These are phyloP conservation scores for Kazachstania sp. DNA, from an alignment of 1,139 yeast genomes.

Conservation along the genomic window DNA sequence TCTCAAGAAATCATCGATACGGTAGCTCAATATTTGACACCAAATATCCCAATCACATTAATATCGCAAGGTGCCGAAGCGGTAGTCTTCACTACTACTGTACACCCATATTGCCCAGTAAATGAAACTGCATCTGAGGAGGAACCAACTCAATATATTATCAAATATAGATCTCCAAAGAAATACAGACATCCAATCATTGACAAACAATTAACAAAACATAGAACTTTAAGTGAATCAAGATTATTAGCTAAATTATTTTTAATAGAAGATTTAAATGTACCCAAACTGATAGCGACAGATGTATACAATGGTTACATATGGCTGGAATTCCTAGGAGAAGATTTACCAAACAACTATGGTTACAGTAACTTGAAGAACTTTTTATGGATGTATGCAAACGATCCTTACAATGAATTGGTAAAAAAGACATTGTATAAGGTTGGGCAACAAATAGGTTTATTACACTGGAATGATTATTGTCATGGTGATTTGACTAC, in stretches of 20 bases:
- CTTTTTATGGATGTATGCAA: slow-evolving; percentile 59
- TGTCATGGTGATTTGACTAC: slow-evolving; percentile 94
- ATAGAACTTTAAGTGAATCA: slow-evolving; percentile 78
- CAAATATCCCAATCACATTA: slow-evolving; percentile 42
- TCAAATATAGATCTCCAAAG: slow-evolving; percentile 84
- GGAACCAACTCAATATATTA: slow-evolving; percentile 38
- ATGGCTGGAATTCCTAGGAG: slow-evolving; percentile 80
- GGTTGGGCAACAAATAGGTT: slow-evolving; percentile 66
- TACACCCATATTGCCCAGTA: slow-evolving; percentile 16
- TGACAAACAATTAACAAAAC: slow-evolving; percentile 67
- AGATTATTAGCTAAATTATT: slow-evolving; percentile 59
- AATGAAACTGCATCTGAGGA: slow-evolving; percentile 3
- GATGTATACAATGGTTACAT: slow-evolving; percentile 74
- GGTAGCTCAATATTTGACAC: slow-evolving; percentile 38
- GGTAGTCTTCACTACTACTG: slow-evolving; percentile 63
- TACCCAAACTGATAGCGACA: slow-evolving; percentile 62
- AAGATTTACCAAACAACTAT: slow-evolving; percentile 38
- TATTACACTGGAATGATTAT: slow-evolving; percentile 66
- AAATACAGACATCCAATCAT: slow-evolving; percentile 80
- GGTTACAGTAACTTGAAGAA: slow-evolving; percentile 55
- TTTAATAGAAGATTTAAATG: slow-evolving; percentile 43
- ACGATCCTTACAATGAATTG: slow-evolving; percentile 30
- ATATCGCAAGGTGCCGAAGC: slow-evolving; percentile 97
- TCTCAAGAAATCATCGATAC: slow-evolving; percentile 31
- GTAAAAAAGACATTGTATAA: slow-evolving; percentile 38